Percentiles rank a stretch among this genome's conserved stretches.
These are phyloP conservation scores for Fusarium sp. DNA, from an alignment of 2,329 filamentous ascomycete species.

Conservation along the genomic window DNA sequence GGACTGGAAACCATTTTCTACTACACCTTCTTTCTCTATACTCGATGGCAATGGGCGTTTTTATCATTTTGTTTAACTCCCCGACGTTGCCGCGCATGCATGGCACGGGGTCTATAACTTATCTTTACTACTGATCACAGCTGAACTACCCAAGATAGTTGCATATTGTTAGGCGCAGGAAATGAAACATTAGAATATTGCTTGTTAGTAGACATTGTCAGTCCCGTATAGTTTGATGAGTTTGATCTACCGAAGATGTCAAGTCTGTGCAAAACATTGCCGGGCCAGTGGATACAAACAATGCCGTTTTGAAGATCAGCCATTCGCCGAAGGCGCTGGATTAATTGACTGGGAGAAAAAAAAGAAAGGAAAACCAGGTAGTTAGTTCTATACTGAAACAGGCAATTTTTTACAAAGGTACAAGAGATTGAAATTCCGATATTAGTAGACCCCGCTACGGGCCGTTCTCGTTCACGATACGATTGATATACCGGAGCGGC, in stretches of 20 bases:
- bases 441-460: slow-evolving; percentile 17
- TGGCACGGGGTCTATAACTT: slow-evolving; percentile 9
- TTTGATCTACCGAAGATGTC: neutral
- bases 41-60: slow-evolving; percentile 38
- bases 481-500: neutral
- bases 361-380: neutral
- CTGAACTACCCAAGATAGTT: slow-evolving; percentile 29
- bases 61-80: slow-evolving; percentile 10
- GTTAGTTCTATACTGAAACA: slow-evolving; percentile 4
- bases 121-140: slow-evolving; percentile 25
- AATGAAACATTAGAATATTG: slow-evolving; percentile 37
- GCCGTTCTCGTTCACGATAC: neutral
- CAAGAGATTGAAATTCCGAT: neutral
- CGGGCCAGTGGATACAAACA: neutral
- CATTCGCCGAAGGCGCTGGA: neutral
- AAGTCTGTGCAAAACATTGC: neutral
- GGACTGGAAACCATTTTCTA: slow-evolving; percentile 6
- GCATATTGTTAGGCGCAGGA: slow-evolving; percentile 45
- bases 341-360: neutral
- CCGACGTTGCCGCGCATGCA: slow-evolving; percentile 10
- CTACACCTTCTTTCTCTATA: slow-evolving; percentile 19
- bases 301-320: neutral
- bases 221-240: neutral
- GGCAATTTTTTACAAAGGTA: neutral
- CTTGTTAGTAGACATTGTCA: neutral